Percentiles rank a stretch among this genome's conserved stretches.
Evolutionary conservation across 208 protist genomes (phyloP).

Genomic region (Balamuthia mandrillaris): DNA sequence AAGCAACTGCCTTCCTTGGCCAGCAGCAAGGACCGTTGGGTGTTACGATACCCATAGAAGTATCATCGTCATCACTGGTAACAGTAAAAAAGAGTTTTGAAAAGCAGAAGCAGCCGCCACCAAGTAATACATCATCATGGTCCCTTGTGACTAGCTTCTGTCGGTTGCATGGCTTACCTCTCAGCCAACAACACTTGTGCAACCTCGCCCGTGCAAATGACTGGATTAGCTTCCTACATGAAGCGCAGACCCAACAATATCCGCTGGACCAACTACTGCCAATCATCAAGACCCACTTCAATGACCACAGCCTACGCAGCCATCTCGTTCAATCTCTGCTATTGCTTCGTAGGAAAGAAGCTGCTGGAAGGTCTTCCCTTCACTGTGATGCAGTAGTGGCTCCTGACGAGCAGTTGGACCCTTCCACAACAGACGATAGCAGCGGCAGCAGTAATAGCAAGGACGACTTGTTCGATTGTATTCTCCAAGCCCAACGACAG

Average conservation of each 20-base stretch:
- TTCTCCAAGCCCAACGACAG: not conserved
- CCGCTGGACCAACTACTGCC: not conserved
- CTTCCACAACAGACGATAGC: not conserved
- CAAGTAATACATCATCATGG: no score
- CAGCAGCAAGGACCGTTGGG: no score
- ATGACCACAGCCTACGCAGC: not conserved
- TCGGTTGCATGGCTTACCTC: not conserved
- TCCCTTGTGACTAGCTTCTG: not conserved
- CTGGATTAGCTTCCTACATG: conserved; percentile 18
- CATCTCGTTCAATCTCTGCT: not conserved
- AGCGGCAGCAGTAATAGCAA: not conserved
- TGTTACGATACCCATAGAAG: no score
- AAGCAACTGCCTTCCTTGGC: no score
- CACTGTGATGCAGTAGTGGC: not conserved
- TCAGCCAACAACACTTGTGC: not conserved
- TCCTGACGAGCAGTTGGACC: not conserved
- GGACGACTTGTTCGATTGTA: not conserved
- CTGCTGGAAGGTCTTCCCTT: not conserved
- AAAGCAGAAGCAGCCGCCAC: no score
- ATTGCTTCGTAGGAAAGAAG: not conserved
- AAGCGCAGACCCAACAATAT: not conserved
- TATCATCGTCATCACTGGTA: no score
- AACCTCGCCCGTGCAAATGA: conserved; percentile 1
- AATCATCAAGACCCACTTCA: not conserved
- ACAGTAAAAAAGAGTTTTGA: no score